phyloP scores from a whole-genome alignment of 2,329 filamentous ascomycete species.

The Amylocarpus encephaloides region DNA sequence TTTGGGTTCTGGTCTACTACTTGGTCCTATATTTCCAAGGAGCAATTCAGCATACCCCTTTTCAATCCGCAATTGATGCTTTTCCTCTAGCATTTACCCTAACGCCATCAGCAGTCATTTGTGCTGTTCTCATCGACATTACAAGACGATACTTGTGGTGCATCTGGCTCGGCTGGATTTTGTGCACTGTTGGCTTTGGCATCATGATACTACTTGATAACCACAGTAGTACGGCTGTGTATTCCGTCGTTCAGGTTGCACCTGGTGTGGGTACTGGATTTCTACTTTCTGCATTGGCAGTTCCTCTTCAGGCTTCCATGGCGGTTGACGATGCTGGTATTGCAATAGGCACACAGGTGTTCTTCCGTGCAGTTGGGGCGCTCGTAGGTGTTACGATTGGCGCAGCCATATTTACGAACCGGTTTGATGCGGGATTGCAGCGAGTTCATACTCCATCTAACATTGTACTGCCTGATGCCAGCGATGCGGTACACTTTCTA shows the following conservation, averaged over 20 bases:
- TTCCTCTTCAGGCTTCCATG: slow-evolving; percentile 26
- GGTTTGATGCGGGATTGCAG: background rate
- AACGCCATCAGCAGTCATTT: slow-evolving; percentile 48
- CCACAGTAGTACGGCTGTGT: background rate
- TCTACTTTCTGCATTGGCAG: slow-evolving; percentile 49
- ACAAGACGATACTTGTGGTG: slow-evolving; percentile 42
- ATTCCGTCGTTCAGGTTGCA: background rate
- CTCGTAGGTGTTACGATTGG: slow-evolving; percentile 57
- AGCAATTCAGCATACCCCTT: slow-evolving; percentile 44
- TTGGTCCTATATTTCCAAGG: slow-evolving; percentile 42
- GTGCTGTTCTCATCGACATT: slow-evolving; percentile 37
- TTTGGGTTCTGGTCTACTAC: slow-evolving; percentile 47
- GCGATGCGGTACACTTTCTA: background rate
- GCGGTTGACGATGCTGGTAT: slow-evolving; percentile 42
- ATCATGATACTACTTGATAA: slow-evolving; percentile 20
- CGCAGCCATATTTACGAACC: slow-evolving; percentile 50
- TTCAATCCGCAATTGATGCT: slow-evolving; percentile 45
- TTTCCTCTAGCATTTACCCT: slow-evolving; percentile 56
- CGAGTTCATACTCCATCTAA: background rate
- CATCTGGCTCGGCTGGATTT: slow-evolving; percentile 53
- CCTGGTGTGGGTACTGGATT: slow-evolving; percentile 4
- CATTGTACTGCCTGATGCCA: background rate
- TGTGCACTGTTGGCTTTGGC: slow-evolving; percentile 51
- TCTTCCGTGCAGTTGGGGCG: slow-evolving; percentile 59
- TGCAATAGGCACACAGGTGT: slow-evolving; percentile 56